These are phyloP conservation scores for Leccinellum rugosiceps DNA, from an alignment of 768 basidiomycete genomes.

Conservation along the genomic window DNA sequence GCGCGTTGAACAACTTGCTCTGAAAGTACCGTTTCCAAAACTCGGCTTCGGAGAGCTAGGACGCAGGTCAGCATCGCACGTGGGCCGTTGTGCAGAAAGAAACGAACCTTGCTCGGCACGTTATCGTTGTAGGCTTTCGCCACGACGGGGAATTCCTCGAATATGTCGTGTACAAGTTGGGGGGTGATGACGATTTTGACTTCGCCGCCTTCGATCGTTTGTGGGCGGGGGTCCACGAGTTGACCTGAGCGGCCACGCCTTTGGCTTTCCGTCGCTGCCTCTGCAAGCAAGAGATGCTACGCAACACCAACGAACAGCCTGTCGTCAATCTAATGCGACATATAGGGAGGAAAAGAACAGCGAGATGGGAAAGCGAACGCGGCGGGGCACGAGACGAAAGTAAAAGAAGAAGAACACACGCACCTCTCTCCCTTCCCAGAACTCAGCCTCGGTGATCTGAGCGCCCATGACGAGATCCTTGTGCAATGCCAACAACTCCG, in stretches of 20 bases:
- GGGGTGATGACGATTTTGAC: constrained; percentile 88
- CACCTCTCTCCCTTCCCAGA: constrained; percentile 97
- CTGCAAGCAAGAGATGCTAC: constrained; percentile 73
- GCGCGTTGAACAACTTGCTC: constrained; percentile 91
- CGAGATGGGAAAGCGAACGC: not conserved
- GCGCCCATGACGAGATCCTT: constrained; percentile 82
- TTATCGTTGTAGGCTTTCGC: constrained; percentile 90
- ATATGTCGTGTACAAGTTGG: constrained; percentile 91
- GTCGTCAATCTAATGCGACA: not conserved
- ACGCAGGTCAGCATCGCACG: constrained; percentile 2
- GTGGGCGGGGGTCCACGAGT: constrained; percentile 84
- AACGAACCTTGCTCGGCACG: constrained; percentile 73
- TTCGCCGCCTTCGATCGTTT: constrained; percentile 80
- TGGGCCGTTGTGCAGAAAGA: not conserved
- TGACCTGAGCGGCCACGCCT: constrained; percentile 81
- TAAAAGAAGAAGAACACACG: not conserved
- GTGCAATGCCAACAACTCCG: constrained; percentile 78
- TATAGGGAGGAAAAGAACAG: not conserved
- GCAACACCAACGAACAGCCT: not conserved
- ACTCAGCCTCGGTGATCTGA: constrained; percentile 88
- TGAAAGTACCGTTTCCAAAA: constrained; percentile 99
- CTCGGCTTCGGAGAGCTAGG: constrained; percentile 85
- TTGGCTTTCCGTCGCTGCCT: constrained; percentile 70
- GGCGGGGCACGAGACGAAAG: not conserved
- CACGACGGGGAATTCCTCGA: constrained; percentile 96